phyloP scores from a whole-genome alignment of 306 rosid species.

The Cercis canadensis region DNA sequence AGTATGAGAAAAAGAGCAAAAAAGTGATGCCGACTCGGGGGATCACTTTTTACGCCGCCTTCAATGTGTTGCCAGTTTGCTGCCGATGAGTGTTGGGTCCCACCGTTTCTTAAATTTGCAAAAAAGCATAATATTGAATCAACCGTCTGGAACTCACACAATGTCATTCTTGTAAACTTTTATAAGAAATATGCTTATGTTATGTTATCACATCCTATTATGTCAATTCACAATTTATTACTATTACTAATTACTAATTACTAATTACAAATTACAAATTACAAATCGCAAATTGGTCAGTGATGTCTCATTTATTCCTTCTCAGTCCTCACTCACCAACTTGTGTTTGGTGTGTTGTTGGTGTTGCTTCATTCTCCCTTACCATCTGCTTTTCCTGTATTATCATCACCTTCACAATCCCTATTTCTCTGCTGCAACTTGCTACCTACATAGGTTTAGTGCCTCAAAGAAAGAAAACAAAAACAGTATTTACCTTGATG shows the following conservation, averaged over 20 bases:
- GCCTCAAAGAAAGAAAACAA: too few species aligned
- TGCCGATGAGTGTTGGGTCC: conserved; percentile 21
- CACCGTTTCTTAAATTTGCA: conserved; percentile 6
- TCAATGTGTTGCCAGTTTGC: too few species aligned
- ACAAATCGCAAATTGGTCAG: neutral
- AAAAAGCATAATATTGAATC: conserved; percentile 19
- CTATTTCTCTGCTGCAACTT: neutral
- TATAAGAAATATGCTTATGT: too few species aligned
- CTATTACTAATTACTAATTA: too few species aligned
- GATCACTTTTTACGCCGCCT: conserved; percentile 60
- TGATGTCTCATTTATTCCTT: neutral
- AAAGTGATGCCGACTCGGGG: conserved; percentile 39
- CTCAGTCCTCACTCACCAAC: neutral
- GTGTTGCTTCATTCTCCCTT: neutral
- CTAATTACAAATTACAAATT: neutral
- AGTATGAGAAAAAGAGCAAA: neutral
- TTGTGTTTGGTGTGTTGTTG: neutral
- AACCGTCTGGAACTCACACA: too few species aligned
- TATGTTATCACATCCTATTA: too few species aligned
- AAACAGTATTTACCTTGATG: too few species aligned
- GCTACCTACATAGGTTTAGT: neutral
- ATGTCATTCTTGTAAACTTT: too few species aligned
- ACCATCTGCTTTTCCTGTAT: neutral
- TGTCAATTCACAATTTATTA: too few species aligned
- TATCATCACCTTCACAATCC: neutral